Percentiles rank a stretch among this genome's conserved stretches.
phyloP scores from a whole-genome alignment of 2,329 filamentous ascomycete species.

The Sporothrix protearum region DNA sequence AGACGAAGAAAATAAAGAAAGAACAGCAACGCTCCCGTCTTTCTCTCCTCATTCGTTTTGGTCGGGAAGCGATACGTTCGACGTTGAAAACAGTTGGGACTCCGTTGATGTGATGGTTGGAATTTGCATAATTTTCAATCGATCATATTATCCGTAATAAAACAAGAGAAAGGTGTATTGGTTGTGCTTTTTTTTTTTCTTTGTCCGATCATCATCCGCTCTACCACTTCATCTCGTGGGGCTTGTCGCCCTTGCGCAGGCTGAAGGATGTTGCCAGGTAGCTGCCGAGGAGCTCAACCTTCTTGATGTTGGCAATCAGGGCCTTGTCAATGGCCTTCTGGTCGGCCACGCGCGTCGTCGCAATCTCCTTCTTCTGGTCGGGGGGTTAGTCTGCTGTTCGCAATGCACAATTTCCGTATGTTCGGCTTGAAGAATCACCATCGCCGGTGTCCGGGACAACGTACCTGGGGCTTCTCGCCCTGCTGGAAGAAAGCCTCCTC shows the following conservation, averaged over 20 bases:
- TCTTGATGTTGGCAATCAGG: constrained; percentile 93
- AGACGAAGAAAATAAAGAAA: not conserved
- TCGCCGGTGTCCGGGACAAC: constrained; percentile 33
- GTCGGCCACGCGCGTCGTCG: constrained; percentile 87
- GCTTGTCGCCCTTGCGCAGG: constrained; percentile 98
- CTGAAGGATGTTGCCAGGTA: constrained; percentile 97
- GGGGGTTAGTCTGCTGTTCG: constrained; percentile 36
- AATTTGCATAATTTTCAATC: constrained; percentile 7
- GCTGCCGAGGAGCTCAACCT: constrained; percentile 87
- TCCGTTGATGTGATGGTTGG: constrained; percentile 4
- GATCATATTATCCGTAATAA: constrained; percentile 17
- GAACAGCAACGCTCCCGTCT: not conserved
- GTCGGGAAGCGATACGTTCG: constrained; percentile 1
- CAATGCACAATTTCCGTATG: not conserved
- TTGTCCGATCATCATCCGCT: constrained; percentile 32
- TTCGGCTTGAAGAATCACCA: no score
- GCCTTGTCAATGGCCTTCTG: constrained; percentile 99
- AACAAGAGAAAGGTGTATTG: constrained; percentile 18
- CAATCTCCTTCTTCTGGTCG: constrained; percentile 93
- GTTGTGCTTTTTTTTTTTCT: constrained; percentile 15
- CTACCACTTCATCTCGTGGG: constrained; percentile 99
- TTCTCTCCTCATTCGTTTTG: not conserved
- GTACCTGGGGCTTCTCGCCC: constrained; percentile 94
- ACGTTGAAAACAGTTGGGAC: not conserved
- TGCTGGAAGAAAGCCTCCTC: constrained; percentile 99